A percentile compares a stretch with the other conserved stretches of the same genome.
Evolutionary conservation across 2,329 filamentous ascomycete species (phyloP).

Genomic region (Sclerotinia trifoliorum): DNA sequence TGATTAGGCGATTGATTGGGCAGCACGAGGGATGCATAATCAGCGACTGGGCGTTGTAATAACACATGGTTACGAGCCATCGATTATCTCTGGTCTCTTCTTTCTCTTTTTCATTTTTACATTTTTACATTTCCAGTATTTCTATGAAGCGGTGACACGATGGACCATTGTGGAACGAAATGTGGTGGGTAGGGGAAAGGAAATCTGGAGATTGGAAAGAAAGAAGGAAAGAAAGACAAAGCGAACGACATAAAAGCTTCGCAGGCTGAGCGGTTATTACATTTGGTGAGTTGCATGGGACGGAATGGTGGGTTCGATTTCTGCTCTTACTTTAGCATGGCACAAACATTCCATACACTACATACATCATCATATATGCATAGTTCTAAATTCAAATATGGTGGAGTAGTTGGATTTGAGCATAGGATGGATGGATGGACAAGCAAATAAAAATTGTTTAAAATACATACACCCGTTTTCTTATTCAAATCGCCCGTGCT

Average conservation of each 20-base stretch:
- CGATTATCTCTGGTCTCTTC: neutral
- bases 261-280: neutral
- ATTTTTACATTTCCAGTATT: neutral
- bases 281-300: neutral
- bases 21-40: constrained; percentile 5
- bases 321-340: neutral
- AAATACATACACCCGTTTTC: too few relatives aligned
- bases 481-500: too few relatives aligned
- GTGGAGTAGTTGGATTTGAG: neutral
- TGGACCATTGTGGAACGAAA: neutral
- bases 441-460: neutral
- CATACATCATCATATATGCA: neutral
- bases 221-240: neutral
- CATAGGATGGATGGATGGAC: neutral
- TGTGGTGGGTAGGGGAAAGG: neutral
- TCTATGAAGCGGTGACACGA: neutral
- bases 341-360: neutral
- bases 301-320: neutral
- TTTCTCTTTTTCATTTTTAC: neutral
- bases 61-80: constrained; percentile 2
- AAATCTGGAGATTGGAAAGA: neutral
- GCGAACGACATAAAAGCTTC: too few relatives aligned
- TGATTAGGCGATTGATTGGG: neutral
- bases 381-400: neutral
- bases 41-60: neutral